Conservation (phyloP, 2,329 filamentous ascomycete genomes). For the Fusarium tupiense region DNA sequence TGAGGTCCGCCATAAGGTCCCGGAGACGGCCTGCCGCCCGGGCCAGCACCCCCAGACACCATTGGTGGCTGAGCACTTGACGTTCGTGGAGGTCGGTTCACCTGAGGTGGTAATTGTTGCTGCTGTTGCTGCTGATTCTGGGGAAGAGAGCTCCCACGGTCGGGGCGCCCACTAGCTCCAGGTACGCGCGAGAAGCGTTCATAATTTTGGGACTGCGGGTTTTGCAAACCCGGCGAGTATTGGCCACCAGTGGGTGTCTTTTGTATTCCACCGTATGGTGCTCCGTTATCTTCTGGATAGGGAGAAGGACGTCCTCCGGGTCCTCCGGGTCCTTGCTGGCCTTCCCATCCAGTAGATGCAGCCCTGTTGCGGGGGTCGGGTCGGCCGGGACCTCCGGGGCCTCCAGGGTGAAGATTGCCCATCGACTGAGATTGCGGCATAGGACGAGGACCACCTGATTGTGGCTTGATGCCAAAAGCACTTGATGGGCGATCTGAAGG, state of each 20-base stretch:
- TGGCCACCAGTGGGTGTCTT: constrained; percentile 40
- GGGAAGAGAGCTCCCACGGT: constrained; percentile 49
- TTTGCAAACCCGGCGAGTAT: constrained; percentile 33
- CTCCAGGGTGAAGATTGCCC: constrained; percentile 57
- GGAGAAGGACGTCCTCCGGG: constrained; percentile 40
- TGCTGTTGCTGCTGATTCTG: constrained; percentile 28
- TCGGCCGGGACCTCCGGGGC: constrained; percentile 46
- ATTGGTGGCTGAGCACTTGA: constrained; percentile 38
- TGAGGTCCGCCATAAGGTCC: constrained; percentile 31
- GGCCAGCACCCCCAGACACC: constrained; percentile 31
- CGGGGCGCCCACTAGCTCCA: constrained; percentile 45
- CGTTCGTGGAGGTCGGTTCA: constrained; percentile 34
- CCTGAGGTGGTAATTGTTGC: constrained; percentile 10
- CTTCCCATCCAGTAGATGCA: constrained; percentile 57
- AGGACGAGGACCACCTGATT: constrained; percentile 47
- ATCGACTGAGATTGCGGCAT: constrained; percentile 57
- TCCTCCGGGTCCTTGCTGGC: constrained; percentile 36
- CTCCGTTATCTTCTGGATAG: constrained; percentile 38
- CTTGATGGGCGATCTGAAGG: constrained; percentile 60
- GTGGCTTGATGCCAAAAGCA: constrained; percentile 64
- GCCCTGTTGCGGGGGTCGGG: constrained; percentile 55
- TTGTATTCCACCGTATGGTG: constrained; percentile 45
- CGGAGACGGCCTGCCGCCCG: constrained; percentile 38
- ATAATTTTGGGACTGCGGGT: constrained; percentile 38
- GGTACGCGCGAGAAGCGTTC: constrained; percentile 48